A percentile compares a stretch with the other conserved stretches of the same genome.
Evolutionary conservation across 768 basidiomycete species (phyloP).

Genomic region (Rhodosporidiobolus odoratus): DNA sequence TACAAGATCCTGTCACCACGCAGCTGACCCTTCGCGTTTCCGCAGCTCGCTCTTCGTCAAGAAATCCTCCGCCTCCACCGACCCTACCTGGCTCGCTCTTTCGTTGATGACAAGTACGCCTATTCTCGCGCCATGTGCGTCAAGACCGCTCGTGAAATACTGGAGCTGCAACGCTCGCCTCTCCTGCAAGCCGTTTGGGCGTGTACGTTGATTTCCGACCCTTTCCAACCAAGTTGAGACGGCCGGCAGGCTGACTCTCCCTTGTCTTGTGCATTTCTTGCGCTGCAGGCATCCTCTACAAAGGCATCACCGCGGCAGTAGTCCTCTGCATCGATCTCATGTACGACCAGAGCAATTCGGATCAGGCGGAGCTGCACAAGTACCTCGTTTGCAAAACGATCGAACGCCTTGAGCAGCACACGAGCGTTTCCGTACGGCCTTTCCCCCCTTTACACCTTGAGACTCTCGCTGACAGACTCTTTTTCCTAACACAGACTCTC

Average conservation of each 20-base stretch:
- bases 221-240: no score
- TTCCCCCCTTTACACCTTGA: neutral
- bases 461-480: neutral
- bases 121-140: neutral
- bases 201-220: neutral
- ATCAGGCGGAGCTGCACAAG: neutral
- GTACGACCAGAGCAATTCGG: neutral
- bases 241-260: no score
- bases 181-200: neutral
- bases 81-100: conserved; percentile 3
- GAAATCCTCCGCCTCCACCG: conserved; percentile 14
- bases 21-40: neutral
- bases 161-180: neutral
- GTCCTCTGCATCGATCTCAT: conserved; percentile 3
- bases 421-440: neutral
- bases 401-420: neutral
- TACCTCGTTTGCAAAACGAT: neutral
- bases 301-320: neutral
- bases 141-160: neutral
- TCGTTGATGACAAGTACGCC: neutral
- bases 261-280: no score
- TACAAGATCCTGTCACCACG: neutral
- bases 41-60: conserved; percentile 2
- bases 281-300: neutral
- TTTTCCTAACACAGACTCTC: neutral